These are phyloP conservation scores for Botrytis fragariae DNA, from an alignment of 2,329 filamentous ascomycete species.

Conservation along the genomic window DNA sequence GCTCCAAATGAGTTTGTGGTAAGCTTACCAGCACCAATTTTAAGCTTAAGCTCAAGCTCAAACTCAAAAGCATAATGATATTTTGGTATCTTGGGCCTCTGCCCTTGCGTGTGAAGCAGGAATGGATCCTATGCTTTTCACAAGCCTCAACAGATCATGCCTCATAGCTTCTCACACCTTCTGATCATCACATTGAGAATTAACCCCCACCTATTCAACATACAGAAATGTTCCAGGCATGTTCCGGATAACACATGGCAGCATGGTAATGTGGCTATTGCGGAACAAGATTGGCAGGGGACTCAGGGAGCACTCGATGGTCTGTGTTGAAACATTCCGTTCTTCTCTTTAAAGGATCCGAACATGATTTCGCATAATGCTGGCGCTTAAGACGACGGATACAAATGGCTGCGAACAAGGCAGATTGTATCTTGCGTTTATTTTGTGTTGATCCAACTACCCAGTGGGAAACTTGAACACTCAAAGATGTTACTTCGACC, in stretches of 20 bases:
- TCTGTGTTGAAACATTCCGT: not conserved
- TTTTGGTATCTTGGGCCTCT: not conserved
- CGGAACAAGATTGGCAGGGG: not conserved
- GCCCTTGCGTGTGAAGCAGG: not conserved
- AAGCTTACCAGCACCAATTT: not conserved
- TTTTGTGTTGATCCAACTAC: not conserved
- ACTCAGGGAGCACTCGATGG: not conserved
- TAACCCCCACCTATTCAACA: not conserved
- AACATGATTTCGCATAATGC: not conserved
- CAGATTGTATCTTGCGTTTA: not conserved
- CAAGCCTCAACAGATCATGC: not conserved
- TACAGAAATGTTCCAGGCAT: not conserved
- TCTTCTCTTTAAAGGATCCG: not conserved
- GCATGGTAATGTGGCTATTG: not conserved
- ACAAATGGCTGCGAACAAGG: not conserved
- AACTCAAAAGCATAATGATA: not conserved
- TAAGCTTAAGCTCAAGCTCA: not conserved
- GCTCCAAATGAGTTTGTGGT: not conserved
- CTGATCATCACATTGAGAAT: not conserved
- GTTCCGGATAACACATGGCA: not conserved
- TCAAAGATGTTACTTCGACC: not conserved
- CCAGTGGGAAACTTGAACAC: not conserved
- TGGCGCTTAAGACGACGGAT: not conserved
- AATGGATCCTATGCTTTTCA: not conserved
- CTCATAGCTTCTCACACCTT: not conserved